Conservation (phyloP, 768 basidiomycete genomes). For the Pleurotus tuoliensis region DNA sequence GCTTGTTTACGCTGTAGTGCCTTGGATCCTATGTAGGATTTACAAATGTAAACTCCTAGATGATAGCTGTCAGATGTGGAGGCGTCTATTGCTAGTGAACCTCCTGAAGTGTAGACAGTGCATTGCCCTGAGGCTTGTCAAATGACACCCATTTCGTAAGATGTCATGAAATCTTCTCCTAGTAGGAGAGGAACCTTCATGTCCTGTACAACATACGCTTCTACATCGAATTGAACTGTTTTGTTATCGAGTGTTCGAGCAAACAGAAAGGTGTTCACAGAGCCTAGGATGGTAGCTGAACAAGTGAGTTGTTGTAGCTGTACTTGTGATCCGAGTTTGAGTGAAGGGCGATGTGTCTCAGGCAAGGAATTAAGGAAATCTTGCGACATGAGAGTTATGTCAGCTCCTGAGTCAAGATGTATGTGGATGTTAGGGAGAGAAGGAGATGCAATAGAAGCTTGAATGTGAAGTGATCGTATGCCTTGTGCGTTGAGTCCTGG, state of each 20-base stretch:
- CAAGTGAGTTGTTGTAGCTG: neutral
- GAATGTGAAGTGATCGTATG: slow-evolving; percentile 3
- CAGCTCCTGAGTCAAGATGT: slow-evolving; percentile 12
- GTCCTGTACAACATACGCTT: slow-evolving; percentile 20
- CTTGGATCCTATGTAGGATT: too few species aligned
- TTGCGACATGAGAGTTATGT: slow-evolving; percentile 12
- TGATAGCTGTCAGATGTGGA: slow-evolving; percentile 6
- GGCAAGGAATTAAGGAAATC: neutral
- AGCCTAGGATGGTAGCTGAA: slow-evolving; percentile 14
- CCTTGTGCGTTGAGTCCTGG: slow-evolving; percentile 2
- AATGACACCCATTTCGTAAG: slow-evolving; percentile 16
- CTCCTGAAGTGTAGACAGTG: neutral
- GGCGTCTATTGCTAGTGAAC: neutral
- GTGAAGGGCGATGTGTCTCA: neutral
- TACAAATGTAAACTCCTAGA: slow-evolving; percentile 2
- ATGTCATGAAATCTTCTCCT: slow-evolving; percentile 23
- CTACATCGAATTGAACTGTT: slow-evolving; percentile 11
- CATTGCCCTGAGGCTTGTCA: slow-evolving; percentile 7
- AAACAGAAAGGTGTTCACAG: slow-evolving; percentile 12
- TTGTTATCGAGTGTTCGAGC: neutral
- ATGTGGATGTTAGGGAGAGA: neutral
- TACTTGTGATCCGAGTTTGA: neutral
- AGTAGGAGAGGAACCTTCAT: slow-evolving; percentile 24
- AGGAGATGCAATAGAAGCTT: neutral
- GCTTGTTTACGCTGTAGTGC: too few species aligned